A percentile compares a stretch with the other conserved stretches of the same genome.
Conservation (phyloP, 768 basidiomycete genomes). For the Daedalea quercina region DNA sequence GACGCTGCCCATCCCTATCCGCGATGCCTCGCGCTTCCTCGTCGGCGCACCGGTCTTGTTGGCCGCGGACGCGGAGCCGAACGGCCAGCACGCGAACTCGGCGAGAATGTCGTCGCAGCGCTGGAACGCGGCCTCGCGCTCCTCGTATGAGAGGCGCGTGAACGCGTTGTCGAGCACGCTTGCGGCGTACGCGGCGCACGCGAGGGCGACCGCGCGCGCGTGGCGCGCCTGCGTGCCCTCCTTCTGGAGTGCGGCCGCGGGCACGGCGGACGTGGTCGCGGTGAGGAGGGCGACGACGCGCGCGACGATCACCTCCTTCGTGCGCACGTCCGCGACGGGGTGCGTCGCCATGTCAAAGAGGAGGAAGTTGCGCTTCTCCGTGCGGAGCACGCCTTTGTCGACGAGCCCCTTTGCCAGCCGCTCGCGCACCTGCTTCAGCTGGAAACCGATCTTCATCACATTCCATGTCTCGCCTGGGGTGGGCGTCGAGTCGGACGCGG, state of each 20-base stretch:
- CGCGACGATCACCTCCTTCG: slow-evolving; percentile 78
- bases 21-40: slow-evolving; percentile 30
- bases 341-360: slow-evolving; percentile 99
- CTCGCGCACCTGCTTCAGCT: slow-evolving; percentile 97
- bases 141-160: slow-evolving; percentile 82
- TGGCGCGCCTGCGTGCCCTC: slow-evolving; percentile 78
- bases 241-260: slow-evolving; percentile 64
- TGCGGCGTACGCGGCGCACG: slow-evolving; percentile 89
- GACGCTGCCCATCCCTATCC: slow-evolving; percentile 51
- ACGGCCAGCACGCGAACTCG: slow-evolving; percentile 91
- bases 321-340: slow-evolving; percentile 88
- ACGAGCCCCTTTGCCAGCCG: slow-evolving; percentile 95
- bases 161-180: slow-evolving; percentile 95
- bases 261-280: slow-evolving; percentile 74
- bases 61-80: slow-evolving; percentile 36
- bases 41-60: slow-evolving; percentile 9
- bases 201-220: slow-evolving; percentile 76
- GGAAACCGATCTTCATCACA: slow-evolving; percentile 99
- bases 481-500: not conserved
- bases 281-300: slow-evolving; percentile 78
- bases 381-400: slow-evolving; percentile 98
- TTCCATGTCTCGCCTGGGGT: slow-evolving; percentile 97
- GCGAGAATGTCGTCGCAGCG: slow-evolving; percentile 91
- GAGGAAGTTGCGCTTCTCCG: slow-evolving; percentile 97
- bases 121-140: slow-evolving; percentile 87